Evolutionary conservation across 2,329 filamentous ascomycete species (phyloP), one percentile per base, ranked within the genome.

Genomic region (Penicillium sp.): DNA sequence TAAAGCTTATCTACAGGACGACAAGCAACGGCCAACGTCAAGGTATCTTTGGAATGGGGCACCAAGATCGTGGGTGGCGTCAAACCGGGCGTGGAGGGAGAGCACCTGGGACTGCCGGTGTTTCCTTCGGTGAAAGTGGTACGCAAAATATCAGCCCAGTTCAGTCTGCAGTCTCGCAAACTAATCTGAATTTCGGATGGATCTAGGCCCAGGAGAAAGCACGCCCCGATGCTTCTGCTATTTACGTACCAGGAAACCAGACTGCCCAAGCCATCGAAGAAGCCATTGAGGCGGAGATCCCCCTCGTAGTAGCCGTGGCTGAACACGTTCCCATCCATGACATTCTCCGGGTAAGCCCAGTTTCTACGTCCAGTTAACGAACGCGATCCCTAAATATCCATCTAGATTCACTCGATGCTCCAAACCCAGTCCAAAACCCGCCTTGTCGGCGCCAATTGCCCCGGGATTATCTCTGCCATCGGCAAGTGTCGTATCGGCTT

Each of bases 301-400:
- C 90, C 0, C 82, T 93, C 1, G 87, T 93, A 25, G 89, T 93
- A 6, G 89, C 89, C 6, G 90, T 94, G 6, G 90, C 91, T 6
- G 91, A 94, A 73, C 89, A 93, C 73, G 89, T 93, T 37, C 91
- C 91, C 0, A 78, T 92, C 19, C 89, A 93, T 73, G 90, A 93
- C 70, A 88, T 93, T 72, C 81, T 93, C 65, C 84, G 89, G 66
- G 88, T 89, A 76, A 64, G 81, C 66, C 53, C 8, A 8, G 6
- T 11, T 33, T 11, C 30, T 33, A 33, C 30, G 38, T 13, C 8
- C 26, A 22, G 26, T 26, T 11, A 42, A 11, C 38, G 16, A 30
- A 30, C 4, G 19, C 19, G 2, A 25, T 0, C 33, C 22, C 28
- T 42, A 35, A 43, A 14, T 25, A 1, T 25, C 26, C n/a, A 8